Evolutionary conservation across 202 grass and related monocot genomes (phyloP), one percentile per base, ranked within the genome.

Genomic region (Miscanthus sacchariflorus): DNA sequence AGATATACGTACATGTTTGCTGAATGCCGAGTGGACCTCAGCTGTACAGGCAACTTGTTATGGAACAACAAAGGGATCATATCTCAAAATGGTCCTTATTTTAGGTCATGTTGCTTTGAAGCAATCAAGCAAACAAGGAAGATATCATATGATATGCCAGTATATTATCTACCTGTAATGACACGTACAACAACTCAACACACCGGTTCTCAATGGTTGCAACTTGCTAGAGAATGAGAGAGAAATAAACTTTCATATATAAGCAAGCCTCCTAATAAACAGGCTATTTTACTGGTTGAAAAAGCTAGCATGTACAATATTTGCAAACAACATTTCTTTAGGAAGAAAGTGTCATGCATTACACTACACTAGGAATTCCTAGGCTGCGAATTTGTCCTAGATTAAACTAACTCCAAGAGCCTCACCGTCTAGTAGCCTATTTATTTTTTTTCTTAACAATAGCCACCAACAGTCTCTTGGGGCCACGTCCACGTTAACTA

Each of bases 1-100:
- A 84, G 49, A 54, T 52, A 45, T 24, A 82, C 70, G 50, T 78
- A 6, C 5, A 38, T 5, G 78, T 50, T 66, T 83, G 74, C 81
- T 17, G 12, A 64, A 74, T 79, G 36, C 40, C 24, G 5, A 69
- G 50, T 69, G 85, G 75, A 69, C 21, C 36, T 87, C 74, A 30
- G 81, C 85, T 91, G 89, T 80, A 81, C 45, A 76, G 42, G 76
- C 88, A 30, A 80, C 48, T 91, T 84, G 75, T 25, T 42, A 42
- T 28, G 66, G 38, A 65, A 74, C 6, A 83, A 72, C 50, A 44
- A 59, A 24, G 17, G 52, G 23, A 54, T 43, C 66, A 83, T 83
- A 71, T 66, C 54, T 43, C 19, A 78, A 63, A 50, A 14, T 54
- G 59, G 48, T 11, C 69, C 50, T 81, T 76, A 87, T 63, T 78